Evolutionary conservation across 306 rosid genomes (phyloP).

Genomic region (Glycine soja): DNA sequence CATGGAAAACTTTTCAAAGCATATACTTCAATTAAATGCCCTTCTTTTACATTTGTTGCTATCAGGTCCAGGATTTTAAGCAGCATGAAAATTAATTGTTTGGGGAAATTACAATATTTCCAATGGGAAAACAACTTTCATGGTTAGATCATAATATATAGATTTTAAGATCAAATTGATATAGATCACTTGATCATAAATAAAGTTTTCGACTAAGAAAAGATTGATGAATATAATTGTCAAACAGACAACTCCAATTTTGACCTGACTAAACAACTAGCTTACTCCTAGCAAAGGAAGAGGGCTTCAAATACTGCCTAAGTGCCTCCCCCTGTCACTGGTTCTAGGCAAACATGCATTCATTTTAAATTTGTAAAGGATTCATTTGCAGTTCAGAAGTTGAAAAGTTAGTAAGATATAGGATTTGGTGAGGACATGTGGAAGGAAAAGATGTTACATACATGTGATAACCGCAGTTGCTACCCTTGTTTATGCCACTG

Average conservation of each 20-base stretch:
- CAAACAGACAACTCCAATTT: slow-evolving; percentile 1
- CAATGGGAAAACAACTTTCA: background rate
- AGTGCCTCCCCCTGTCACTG: background rate
- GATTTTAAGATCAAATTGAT: slow-evolving; percentile 10
- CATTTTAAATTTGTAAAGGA: background rate
- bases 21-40: background rate
- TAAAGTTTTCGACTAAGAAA: background rate
- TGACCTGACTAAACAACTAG: slow-evolving; percentile 4
- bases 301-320: slow-evolving; percentile 18
- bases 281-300: slow-evolving; percentile 11
- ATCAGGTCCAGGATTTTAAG: slow-evolving; percentile 4
- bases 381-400: background rate
- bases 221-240: background rate
- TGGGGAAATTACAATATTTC: background rate
- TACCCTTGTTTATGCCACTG: slow-evolving; percentile 97
- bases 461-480: slow-evolving; percentile 93
- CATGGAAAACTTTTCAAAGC: background rate
- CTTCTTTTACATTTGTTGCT: slow-evolving; percentile 17
- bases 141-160: background rate
- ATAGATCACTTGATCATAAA: background rate
- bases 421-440: background rate
- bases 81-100: background rate
- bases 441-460: slow-evolving; percentile 46
- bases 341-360: background rate
- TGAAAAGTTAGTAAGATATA: slow-evolving; percentile 1